Evolutionary conservation across 768 basidiomycete species (phyloP), one percentile per base, ranked within the genome.

Genomic region (Dentipellis sp.): DNA sequence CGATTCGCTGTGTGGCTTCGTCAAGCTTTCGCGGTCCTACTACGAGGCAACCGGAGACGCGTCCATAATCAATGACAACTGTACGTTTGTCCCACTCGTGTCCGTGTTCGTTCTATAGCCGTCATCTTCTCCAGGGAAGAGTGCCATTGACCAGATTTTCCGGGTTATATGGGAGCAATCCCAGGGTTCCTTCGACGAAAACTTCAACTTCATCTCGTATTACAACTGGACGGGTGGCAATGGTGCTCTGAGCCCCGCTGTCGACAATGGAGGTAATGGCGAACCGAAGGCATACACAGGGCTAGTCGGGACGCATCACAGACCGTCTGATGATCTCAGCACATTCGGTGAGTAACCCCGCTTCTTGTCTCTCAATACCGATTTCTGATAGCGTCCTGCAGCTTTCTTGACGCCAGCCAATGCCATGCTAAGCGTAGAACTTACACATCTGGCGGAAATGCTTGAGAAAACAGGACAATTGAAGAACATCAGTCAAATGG

Each of bases 161-260:
- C 80, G 81, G 40, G 86, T 89, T 49, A 83, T 90, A 55, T 74
- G 80, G 58, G 87, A 90, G 64, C 88, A 91, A 64, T 87, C 87
- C 2, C 86, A 88, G 63, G 62, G 77, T 5, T 79, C 83, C 3
- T 88, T 86, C 58, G 86, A 88, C 62, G 72, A 73, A 16, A 66
- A 86, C 69, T 89, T 82, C 72, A 83, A 86, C 66, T 81, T 84
- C 63, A 73, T 88, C 53, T 88, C 86, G 7, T 87, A 81, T 67
- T 91, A 87, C 66, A 88, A 87, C 64, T 91, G 88, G 88, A 89
- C 88, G 5, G 88, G 88, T 16, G 80, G 79, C 14, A 68, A 74
- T 52, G 84, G 85, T 11, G 72, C 84, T 14, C 74, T 88, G 46
- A 75, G 81, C 37, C 85, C 86, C 4, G 69, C 74, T 16, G 86